Percentiles rank a stretch among this genome's conserved stretches.
Evolutionary conservation across 371 early-diverging fungal species (phyloP).

Genomic region (Choanephora cucurbitarum): DNA sequence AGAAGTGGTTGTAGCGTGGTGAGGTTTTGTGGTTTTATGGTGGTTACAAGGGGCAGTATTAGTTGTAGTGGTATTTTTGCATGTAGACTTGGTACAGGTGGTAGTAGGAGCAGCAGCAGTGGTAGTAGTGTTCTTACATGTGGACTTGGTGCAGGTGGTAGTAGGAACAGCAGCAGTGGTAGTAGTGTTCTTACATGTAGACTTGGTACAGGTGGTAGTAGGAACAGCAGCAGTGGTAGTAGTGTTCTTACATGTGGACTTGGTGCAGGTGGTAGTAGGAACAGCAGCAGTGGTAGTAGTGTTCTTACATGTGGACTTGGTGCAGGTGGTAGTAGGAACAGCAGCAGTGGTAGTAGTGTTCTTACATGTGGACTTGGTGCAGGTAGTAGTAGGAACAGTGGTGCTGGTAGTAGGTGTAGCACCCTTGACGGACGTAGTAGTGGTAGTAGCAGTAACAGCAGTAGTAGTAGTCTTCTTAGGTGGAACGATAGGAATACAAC

Average conservation of each 20-base stretch:
- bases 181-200: neutral
- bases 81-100: too few relatives aligned
- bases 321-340: neutral
- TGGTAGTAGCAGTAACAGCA: neutral
- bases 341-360: neutral
- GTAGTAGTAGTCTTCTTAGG: neutral
- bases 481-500: constrained; percentile 1
- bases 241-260: neutral
- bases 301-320: neutral
- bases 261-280: neutral
- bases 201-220: neutral
- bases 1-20: neutral
- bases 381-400: neutral
- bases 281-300: neutral
- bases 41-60: neutral
- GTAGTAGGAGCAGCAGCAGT: too few relatives aligned
- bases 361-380: neutral
- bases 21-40: neutral
- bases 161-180: too few relatives aligned
- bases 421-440: neutral
- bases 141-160: too few relatives aligned
- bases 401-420: neutral
- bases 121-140: too few relatives aligned
- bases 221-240: neutral
- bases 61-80: too few relatives aligned